These are phyloP conservation scores for Psidium friedrichsthalianum DNA, from an alignment of 345 rosid genomes.

Conservation along the genomic window DNA sequence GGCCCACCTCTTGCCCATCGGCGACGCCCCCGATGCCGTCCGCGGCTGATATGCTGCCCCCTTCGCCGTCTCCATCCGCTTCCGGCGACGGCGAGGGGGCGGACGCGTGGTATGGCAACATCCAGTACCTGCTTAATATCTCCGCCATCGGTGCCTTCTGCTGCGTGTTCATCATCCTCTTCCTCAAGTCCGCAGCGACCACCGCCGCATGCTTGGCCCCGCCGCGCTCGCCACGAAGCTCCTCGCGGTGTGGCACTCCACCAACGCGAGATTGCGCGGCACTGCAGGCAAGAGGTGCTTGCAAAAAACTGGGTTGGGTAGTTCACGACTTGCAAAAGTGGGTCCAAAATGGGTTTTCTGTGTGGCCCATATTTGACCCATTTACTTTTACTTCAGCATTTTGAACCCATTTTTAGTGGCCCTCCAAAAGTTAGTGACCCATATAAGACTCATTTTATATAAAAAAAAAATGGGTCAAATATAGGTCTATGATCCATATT, in stretches of 20 bases:
- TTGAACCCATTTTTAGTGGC: too few relatives aligned
- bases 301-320: too few relatives aligned
- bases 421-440: too few relatives aligned
- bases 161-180: constrained; percentile 79
- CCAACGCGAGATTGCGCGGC: too few relatives aligned
- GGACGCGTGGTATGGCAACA: constrained; percentile 80
- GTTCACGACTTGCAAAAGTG: too few relatives aligned
- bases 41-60: constrained; percentile 11
- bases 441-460: too few relatives aligned
- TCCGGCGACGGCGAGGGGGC: constrained; percentile 17
- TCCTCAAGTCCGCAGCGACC: constrained; percentile 93
- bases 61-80: constrained; percentile 30
- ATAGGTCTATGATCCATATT: too few relatives aligned
- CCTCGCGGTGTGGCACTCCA: constrained; percentile 64
- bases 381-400: too few relatives aligned
- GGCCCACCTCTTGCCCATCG: background rate
- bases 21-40: constrained; percentile 1
- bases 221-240: constrained; percentile 63
- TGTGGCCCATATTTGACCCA: too few relatives aligned
- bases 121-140: constrained; percentile 84
- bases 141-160: constrained; percentile 69
- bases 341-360: too few relatives aligned
- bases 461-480: too few relatives aligned
- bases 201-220: constrained; percentile 80
- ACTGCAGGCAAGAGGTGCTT: too few relatives aligned